Evolutionary conservation across 257 asterid species (phyloP).

Genomic region (Lavandula angustifolia): DNA sequence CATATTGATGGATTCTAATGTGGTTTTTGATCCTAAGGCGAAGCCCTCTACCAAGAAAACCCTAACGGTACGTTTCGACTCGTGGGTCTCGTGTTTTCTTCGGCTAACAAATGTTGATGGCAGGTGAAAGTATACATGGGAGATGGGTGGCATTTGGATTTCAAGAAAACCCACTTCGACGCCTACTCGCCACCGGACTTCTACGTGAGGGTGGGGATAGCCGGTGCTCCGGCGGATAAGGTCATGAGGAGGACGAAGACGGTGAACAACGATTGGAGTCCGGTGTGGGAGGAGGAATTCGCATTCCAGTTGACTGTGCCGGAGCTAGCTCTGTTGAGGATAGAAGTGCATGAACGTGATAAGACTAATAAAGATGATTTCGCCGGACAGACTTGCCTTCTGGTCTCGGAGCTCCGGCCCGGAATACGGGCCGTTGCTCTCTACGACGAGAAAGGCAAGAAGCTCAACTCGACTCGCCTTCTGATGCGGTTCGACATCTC

Average conservation of each 20-base stretch:
- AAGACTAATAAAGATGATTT: constrained; percentile 71
- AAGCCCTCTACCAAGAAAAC: constrained; percentile 58
- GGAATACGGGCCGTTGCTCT: constrained; percentile 68
- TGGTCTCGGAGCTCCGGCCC: constrained; percentile 57
- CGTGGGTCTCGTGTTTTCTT: background rate
- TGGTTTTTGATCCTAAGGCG: constrained; percentile 58
- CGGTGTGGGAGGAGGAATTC: constrained; percentile 67
- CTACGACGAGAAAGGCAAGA: constrained; percentile 53
- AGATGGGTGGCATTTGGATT: constrained; percentile 94
- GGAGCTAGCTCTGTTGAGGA: constrained; percentile 62
- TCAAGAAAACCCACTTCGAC: constrained; percentile 88
- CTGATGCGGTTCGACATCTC: constrained; percentile 59
- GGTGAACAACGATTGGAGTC: constrained; percentile 61
- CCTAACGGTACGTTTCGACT: constrained; percentile 45
- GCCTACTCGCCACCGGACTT: constrained; percentile 85
- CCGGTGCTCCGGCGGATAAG: constrained; percentile 64
- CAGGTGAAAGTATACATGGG: constrained; percentile 90
- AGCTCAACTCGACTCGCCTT: constrained; percentile 49
- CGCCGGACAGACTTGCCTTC: constrained; percentile 70
- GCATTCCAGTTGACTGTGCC: constrained; percentile 62
- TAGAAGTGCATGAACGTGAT: constrained; percentile 69
- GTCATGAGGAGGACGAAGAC: constrained; percentile 50
- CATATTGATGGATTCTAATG: constrained; percentile 47
- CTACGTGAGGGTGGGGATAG: constrained; percentile 76
- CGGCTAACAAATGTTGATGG: constrained; percentile 18